Percentiles rank a stretch among this genome's conserved stretches.
phyloP scores from a whole-genome alignment of 1,284 basidiomycete genomes.

The Cutaneotrichosporon curvatum region DNA sequence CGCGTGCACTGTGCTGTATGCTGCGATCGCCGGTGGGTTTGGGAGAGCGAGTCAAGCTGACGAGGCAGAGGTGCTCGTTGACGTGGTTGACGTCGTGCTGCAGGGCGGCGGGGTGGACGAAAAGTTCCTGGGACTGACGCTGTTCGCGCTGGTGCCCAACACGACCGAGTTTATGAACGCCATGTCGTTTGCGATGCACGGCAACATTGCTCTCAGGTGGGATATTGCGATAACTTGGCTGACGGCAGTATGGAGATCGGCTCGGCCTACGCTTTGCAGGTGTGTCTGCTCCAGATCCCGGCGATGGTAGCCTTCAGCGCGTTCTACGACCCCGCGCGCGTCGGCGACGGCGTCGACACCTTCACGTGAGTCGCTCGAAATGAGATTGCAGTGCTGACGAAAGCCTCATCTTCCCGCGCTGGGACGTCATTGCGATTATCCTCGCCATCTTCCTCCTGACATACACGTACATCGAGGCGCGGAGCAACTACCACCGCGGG shows the following conservation, averaged over 20 bases:
- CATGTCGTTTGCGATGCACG: constrained; percentile 96
- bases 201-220: constrained; percentile 91
- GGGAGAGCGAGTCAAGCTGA: not conserved
- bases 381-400: constrained; percentile 1
- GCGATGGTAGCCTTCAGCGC: constrained; percentile 98
- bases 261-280: constrained; percentile 95
- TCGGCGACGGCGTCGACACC: constrained; percentile 74
- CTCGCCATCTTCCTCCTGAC: constrained; percentile 93
- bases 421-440: constrained; percentile 95
- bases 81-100: constrained; percentile 92
- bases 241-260: constrained; percentile 90
- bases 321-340: constrained; percentile 73
- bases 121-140: constrained; percentile 92
- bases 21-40: constrained; percentile 80
- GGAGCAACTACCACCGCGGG: constrained; percentile 93
- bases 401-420: constrained; percentile 94
- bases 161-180: constrained; percentile 99
- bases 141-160: constrained; percentile 96
- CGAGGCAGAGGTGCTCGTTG: constrained; percentile 78
- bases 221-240: constrained; percentile 32
- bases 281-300: constrained; percentile 94
- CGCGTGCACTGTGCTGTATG: constrained; percentile 86
- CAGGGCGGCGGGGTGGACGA: constrained; percentile 91
- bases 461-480: constrained; percentile 97
- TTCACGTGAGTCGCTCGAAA: constrained; percentile 78